These are phyloP conservation scores for Setomelanomma holmii DNA, from an alignment of 2,329 filamentous ascomycete species.

Conservation along the genomic window DNA sequence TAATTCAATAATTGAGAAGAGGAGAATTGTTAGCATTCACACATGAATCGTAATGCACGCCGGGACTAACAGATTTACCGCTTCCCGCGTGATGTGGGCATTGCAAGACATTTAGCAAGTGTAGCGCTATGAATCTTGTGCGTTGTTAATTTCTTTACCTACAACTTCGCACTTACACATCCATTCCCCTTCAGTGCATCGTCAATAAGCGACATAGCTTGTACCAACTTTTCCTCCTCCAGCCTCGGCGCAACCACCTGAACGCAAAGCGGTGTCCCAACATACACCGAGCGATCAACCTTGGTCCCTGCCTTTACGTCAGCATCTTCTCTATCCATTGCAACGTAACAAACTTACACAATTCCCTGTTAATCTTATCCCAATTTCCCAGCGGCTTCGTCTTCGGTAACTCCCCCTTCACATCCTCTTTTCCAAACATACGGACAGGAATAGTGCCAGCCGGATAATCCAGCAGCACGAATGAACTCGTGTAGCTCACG, in stretches of 20 bases:
- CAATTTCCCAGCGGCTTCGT: slow-evolving; percentile 58
- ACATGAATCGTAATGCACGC: no score
- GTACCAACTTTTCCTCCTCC: slow-evolving; percentile 61
- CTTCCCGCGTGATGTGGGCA: no score
- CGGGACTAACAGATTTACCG: no score
- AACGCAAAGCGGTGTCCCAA: slow-evolving; percentile 62
- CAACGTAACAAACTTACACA: slow-evolving; percentile 54
- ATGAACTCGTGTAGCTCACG: slow-evolving; percentile 67
- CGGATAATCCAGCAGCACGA: slow-evolving; percentile 69
- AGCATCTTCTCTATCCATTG: slow-evolving; percentile 2
- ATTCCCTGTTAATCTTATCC: slow-evolving; percentile 66
- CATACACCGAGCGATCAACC: slow-evolving; percentile 61
- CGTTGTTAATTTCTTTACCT: background rate
- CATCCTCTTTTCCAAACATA: slow-evolving; percentile 56
- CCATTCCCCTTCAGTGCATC: slow-evolving; percentile 43
- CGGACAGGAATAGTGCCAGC: slow-evolving; percentile 65
- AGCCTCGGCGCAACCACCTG: slow-evolving; percentile 64
- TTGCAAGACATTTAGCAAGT: no score
- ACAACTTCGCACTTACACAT: slow-evolving; percentile 20
- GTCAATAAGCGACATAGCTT: slow-evolving; percentile 63
- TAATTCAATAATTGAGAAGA: no score
- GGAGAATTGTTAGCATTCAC: no score
- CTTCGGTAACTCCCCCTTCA: slow-evolving; percentile 55
- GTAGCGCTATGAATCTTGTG: no score
- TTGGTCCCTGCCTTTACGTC: slow-evolving; percentile 46